phyloP scores from a whole-genome alignment of 805 yeast genomes.

The Saturnispora dispora region DNA sequence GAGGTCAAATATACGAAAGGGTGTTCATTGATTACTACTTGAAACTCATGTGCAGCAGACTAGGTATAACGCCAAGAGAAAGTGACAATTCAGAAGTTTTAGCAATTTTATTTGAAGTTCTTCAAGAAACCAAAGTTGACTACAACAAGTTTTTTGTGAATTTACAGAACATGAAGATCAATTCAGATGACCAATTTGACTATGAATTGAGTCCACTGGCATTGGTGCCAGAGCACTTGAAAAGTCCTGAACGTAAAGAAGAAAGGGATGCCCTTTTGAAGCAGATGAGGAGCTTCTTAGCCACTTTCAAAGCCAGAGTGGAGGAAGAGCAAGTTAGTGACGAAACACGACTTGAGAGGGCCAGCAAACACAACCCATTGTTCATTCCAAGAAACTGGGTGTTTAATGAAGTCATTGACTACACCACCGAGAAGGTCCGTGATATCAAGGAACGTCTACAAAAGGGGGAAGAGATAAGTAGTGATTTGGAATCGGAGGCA shows the following conservation, averaged over 20 bases:
- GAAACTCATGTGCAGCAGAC: slow-evolving; percentile 47
- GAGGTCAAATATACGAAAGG: slow-evolving; percentile 56
- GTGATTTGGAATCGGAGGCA: not conserved
- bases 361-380: slow-evolving; percentile 55
- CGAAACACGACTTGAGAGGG: slow-evolving; percentile 30
- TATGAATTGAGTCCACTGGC: slow-evolving; percentile 18
- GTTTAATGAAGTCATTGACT: slow-evolving; percentile 67
- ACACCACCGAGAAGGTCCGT: slow-evolving; percentile 24
- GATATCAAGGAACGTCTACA: slow-evolving; percentile 16
- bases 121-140: slow-evolving; percentile 58
- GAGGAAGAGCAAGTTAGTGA: slow-evolving; percentile 29
- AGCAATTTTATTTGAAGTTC: slow-evolving; percentile 51
- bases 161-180: slow-evolving; percentile 42
- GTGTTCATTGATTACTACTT: slow-evolving; percentile 53
- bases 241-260: slow-evolving; percentile 15
- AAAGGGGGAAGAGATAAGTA: slow-evolving; percentile 42
- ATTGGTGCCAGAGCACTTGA: slow-evolving; percentile 24
- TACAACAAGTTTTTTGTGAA: slow-evolving; percentile 69
- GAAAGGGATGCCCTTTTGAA: slow-evolving; percentile 33
- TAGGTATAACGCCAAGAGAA: slow-evolving; percentile 50
- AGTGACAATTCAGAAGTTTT: slow-evolving; percentile 38
- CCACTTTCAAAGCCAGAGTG: slow-evolving; percentile 34
- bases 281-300: slow-evolving; percentile 44
- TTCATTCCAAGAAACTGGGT: slow-evolving; percentile 84
- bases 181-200: slow-evolving; percentile 22